Base-by-base conservation (phyloP, 2,329 filamentous ascomycete species). In the Parastagonospora nodorum region DNA sequence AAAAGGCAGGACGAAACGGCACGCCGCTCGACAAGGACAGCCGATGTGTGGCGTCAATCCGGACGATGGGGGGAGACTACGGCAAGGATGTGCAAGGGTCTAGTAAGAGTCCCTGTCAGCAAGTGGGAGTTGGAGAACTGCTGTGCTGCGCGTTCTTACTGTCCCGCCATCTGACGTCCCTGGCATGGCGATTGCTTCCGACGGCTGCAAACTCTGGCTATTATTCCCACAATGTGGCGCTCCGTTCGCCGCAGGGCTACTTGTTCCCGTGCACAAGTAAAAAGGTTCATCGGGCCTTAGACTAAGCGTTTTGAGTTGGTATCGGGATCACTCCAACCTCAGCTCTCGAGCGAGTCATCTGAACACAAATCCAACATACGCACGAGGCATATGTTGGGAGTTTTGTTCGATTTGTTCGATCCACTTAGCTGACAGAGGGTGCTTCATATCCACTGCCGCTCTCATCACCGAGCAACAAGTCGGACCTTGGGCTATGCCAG, bases 1-100 rank as follows among this genome's bases (percentile, higher is more conserved):
- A 55, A 61, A 64, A 52, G 57, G 59, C 55, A 64, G 63, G 59
- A 71, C 63, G 51, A 65, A 69, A 63, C 62, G 68, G 64, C 64
- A 68, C 51, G 57, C 68, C 53, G 64, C 62, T 66, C 57, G 57
- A 66, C 64, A 61, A 67, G 61, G 60, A 60, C 63, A 68, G 64
- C 63, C 67, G 64, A 70, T 67, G 61, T 67, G 70, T 72, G 70
- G 70, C 68, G 70, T 68, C 51, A 60, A 55, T 58, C 39, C 32
- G 54, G 63, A 58, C 60, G 60, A 65, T 63, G 66, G 66, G 67
- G 64, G 64, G 58, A 60, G 51, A 46, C 19, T 24, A 48, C 60
- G 58, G 60, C 69, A 72, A 67, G 68, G 69, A 69, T 71, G 61
- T 65, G 69, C 69, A 69, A 72, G 63, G 63, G 53, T 51, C 59